Evolutionary conservation across 176 grass and related monocot genomes (phyloP).

Genomic region (Musa itinerans): DNA sequence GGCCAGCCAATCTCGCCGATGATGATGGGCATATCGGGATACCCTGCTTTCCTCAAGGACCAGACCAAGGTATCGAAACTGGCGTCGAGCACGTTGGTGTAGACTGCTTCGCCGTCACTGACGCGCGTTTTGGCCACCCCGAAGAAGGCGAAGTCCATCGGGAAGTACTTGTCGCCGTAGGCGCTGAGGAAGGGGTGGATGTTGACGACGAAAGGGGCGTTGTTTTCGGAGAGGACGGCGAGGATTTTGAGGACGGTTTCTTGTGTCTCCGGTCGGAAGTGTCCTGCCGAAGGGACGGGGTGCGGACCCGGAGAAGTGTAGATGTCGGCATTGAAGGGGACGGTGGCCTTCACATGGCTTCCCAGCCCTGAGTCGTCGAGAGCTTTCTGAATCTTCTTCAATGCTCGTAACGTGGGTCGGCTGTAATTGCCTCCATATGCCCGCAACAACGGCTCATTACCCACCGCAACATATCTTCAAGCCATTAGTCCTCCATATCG

Average conservation of each 20-base stretch:
- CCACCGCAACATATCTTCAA: neutral
- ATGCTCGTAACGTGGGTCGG: neutral
- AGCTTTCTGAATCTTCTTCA: slow-evolving; percentile 5
- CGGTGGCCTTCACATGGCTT: neutral
- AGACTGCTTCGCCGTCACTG: neutral
- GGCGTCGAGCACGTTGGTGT: slow-evolving; percentile 12
- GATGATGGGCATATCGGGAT: neutral
- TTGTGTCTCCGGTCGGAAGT: neutral
- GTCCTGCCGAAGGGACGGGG: neutral
- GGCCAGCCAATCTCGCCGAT: slow-evolving; percentile 11
- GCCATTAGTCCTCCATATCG: neutral
- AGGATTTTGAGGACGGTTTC: neutral
- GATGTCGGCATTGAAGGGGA: neutral
- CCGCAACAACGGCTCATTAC: neutral
- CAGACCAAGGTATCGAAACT: slow-evolving; percentile 3
- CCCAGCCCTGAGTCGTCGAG: neutral
- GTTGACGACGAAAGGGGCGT: slow-evolving; percentile 7
- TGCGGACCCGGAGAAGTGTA: neutral
- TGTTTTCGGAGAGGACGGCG: neutral
- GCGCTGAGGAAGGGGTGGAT: slow-evolving; percentile 8
- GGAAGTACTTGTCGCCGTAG: neutral
- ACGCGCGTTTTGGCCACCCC: neutral
- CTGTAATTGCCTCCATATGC: neutral
- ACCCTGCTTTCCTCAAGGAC: neutral
- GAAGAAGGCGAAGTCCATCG: slow-evolving; percentile 6